phyloP scores from a whole-genome alignment of 1,284 basidiomycete species.

The Leccinum ponderosum region DNA sequence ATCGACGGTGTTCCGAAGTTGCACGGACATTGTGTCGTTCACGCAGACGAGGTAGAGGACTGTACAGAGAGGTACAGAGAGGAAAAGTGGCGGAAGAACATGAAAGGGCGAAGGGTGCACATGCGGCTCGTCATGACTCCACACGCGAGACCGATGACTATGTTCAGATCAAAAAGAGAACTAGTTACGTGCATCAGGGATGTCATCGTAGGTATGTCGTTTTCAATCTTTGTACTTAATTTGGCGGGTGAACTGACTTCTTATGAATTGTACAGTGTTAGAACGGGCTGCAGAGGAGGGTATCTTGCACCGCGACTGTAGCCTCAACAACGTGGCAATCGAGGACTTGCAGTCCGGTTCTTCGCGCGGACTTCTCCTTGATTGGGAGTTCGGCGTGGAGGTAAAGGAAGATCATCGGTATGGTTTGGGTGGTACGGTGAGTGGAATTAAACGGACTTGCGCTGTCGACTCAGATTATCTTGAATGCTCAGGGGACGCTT shows the following conservation, averaged over 20 bases:
- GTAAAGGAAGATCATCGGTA: not conserved
- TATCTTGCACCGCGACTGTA: not conserved
- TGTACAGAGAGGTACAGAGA: not conserved
- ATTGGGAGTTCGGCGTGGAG: constrained; percentile 2
- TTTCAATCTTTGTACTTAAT: not conserved
- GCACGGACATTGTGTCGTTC: not conserved
- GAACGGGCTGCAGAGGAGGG: not conserved
- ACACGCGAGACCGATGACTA: not conserved
- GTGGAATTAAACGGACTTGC: not conserved
- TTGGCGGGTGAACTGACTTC: not conserved
- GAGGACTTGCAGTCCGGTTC: not conserved
- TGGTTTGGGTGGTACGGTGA: not conserved
- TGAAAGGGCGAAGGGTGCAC: not conserved
- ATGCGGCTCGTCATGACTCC: not conserved
- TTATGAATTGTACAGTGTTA: not conserved
- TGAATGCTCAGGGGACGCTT: not conserved
- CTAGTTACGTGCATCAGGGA: not conserved
- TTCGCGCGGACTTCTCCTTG: not conserved
- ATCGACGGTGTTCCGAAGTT: not conserved
- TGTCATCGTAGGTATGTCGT: not conserved
- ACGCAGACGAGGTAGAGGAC: not conserved
- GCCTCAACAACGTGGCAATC: not conserved
- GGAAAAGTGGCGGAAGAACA: not conserved
- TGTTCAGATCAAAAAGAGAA: not conserved
- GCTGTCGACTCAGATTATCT: not conserved